Base-by-base conservation (phyloP, 257 asterid genomes). In the Petunia secreta region DNA sequence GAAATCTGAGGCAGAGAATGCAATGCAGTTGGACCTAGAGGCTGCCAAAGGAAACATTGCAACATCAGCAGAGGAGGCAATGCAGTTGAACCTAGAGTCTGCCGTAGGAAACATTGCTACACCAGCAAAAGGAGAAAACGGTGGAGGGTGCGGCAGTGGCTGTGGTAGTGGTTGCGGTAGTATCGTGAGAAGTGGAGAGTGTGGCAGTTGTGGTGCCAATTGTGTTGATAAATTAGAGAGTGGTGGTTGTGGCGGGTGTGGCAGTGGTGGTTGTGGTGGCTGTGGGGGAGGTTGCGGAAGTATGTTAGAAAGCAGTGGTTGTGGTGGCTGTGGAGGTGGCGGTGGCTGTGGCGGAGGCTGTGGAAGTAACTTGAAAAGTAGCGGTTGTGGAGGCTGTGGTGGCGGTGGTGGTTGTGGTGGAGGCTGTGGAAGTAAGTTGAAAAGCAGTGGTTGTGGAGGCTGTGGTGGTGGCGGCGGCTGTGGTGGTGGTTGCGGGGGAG, bases 11-110 rank as follows among this genome's bases (percentile, higher is more conserved):
- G 13, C 60, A 71, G 77, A 75, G 77, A 4, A 71, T 5, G 60
- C 43, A 8, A 10, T 69, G 79, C 79, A 78, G 54, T 63, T 80
- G 63, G 83, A 65, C 80, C 83, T 55, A 52, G 80, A 67, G 75
- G 81, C 81, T 75, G 80, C 75, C 54, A 80, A 81, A 79, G 86
- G 65, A 60, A 86, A 74, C 78, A 82, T 76, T 63, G 78, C 75
- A 60, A 34, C 66, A 64, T 80, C 89, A 2, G 75, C 41, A 10
- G 81, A 81, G 40, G 91, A 84, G 55, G 91, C 84, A 54, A 15
- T 37, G 37, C 2, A 66, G 84, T 69, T 86, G 84, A 3, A 83
- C 85, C 7, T 83, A 52, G 80, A 67, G 75, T 80, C 81, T 75
- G 80, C 75, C 54, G 79, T 79, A 79, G 86, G 65, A 60, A 86